Evolutionary conservation across 2,329 filamentous ascomycete genomes (phyloP).

Genomic region (Fusarium abutilonis): DNA sequence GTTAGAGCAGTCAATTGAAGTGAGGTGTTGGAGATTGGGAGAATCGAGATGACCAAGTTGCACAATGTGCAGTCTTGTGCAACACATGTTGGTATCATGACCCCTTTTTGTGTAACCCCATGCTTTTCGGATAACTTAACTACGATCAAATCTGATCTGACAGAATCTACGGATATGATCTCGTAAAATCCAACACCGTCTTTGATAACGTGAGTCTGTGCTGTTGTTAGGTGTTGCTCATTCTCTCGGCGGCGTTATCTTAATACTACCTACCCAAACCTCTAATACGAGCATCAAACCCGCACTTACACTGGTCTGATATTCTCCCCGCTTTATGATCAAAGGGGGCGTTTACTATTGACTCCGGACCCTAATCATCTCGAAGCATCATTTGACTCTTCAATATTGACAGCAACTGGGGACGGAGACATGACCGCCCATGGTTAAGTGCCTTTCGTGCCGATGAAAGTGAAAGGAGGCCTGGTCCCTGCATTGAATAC

Average conservation of each 20-base stretch:
- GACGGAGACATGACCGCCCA: slow-evolving; percentile 30
- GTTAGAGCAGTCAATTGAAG: not conserved
- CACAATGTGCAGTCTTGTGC: slow-evolving; percentile 13
- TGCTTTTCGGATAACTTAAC: slow-evolving; percentile 1
- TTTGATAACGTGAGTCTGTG: slow-evolving; percentile 16
- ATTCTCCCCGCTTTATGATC: slow-evolving; percentile 28
- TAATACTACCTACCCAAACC: not conserved
- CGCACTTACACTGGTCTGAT: slow-evolving; percentile 29
- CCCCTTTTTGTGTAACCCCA: slow-evolving; percentile 1
- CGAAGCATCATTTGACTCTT: not conserved
- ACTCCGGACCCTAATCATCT: slow-evolving; percentile 1
- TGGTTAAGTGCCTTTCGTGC: slow-evolving; percentile 4
- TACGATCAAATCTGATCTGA: slow-evolving; percentile 32
- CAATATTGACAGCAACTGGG: slow-evolving; percentile 15
- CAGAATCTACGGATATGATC: slow-evolving; percentile 12
- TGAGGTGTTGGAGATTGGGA: not conserved
- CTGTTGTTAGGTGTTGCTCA: not conserved
- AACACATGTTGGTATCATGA: not conserved
- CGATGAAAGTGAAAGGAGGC: not conserved
- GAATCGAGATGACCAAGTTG: slow-evolving; percentile 3
- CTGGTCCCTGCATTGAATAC: not conserved
- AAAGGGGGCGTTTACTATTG: slow-evolving; percentile 33
- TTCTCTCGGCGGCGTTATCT: slow-evolving; percentile 24
- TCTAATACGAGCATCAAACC: slow-evolving; percentile 32
- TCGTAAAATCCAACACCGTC: slow-evolving; percentile 9